Evolutionary conservation across 2,329 filamentous ascomycete species (phyloP), one percentile per base, ranked within the genome.

Genomic region (Pseudocercospora fuligena): DNA sequence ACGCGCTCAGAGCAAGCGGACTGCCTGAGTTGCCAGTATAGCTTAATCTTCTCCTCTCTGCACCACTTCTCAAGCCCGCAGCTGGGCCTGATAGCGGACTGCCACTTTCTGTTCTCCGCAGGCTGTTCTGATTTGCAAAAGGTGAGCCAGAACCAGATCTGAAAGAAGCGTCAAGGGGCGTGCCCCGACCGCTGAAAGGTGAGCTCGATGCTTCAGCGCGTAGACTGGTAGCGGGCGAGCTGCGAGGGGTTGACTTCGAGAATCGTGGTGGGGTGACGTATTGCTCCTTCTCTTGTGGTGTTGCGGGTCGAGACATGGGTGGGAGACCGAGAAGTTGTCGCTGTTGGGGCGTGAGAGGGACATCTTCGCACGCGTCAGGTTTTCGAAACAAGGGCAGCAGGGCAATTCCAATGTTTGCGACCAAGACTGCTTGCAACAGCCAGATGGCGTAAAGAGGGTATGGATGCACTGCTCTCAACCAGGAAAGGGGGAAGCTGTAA

Each of bases 211-310:
- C 74, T 19, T 74, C 68, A 3, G 68, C 73, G 21, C 73, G 71
- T n/a, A 75, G 31, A 47, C 73, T 88, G 69, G 64, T 73, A 21
- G 86, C 86, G 6, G 56, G 56, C 67, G 86, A 88, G 31, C 85
- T 86, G 3, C 88, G 84, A 1, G 90, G 92, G 11, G 80, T 91
- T 12, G 92, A 94, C 66, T 92, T 86, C 40, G 90, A 88, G 81
- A 97, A 97, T 74, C 92, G 88, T 2, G 94, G 94, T 3, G 94
- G 94, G 0, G 94, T 97, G 73, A 90, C 89, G 79, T 92, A 96
- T 65, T 87, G 87, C 49, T 90, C 89, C 61, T 87, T 85, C 56
- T 91, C 89, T 62, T 86, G 87, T 1, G 92, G 90, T 0, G 90
- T 91, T 0, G 81, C 78, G 0, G 90, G 86, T 2, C 87, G 82